phyloP scores from a whole-genome alignment of 164 flowering plant genomes.

The Kalanchoe fedtschenkoi region DNA sequence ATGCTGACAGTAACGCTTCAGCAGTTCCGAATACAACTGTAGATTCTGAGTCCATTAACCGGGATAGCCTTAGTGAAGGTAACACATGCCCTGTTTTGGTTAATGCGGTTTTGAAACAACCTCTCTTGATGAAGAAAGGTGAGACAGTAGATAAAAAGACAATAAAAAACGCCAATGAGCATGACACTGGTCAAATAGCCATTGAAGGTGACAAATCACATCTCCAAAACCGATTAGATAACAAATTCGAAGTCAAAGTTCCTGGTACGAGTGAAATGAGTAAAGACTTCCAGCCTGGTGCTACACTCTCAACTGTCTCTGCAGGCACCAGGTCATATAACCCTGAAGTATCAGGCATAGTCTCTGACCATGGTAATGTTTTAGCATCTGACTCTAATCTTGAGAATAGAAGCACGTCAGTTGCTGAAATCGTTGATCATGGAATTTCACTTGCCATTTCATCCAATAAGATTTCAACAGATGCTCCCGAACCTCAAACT shows the following conservation, averaged over 20 bases:
- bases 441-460: slow-evolving; percentile 19
- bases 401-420: slow-evolving; percentile 12
- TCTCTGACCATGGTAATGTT: slow-evolving; percentile 11
- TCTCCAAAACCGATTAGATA: slow-evolving; percentile 15
- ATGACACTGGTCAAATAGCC: slow-evolving; percentile 16
- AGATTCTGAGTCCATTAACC: slow-evolving; percentile 49
- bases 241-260: slow-evolving; percentile 18
- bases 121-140: slow-evolving; percentile 1
- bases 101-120: not conserved
- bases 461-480: slow-evolving; percentile 16
- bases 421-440: slow-evolving; percentile 17
- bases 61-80: slow-evolving; percentile 35
- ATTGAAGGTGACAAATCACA: slow-evolving; percentile 13
- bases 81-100: slow-evolving; percentile 21
- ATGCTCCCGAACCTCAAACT: slow-evolving; percentile 24
- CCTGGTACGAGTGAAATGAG: slow-evolving; percentile 15
- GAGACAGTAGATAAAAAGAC: slow-evolving; percentile 18
- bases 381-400: slow-evolving; percentile 13
- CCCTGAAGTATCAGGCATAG: slow-evolving; percentile 17
- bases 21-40: slow-evolving; percentile 24
- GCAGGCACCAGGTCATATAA: slow-evolving; percentile 18
- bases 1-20: slow-evolving; percentile 22
- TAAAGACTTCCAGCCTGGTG: slow-evolving; percentile 22
- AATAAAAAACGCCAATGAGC: slow-evolving; percentile 16
- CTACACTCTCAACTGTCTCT: slow-evolving; percentile 8